Percentiles rank a stretch among this genome's conserved stretches.
Evolutionary conservation across 257 asterid species (phyloP).

Genomic region (Fraxinus pennsylvanica): DNA sequence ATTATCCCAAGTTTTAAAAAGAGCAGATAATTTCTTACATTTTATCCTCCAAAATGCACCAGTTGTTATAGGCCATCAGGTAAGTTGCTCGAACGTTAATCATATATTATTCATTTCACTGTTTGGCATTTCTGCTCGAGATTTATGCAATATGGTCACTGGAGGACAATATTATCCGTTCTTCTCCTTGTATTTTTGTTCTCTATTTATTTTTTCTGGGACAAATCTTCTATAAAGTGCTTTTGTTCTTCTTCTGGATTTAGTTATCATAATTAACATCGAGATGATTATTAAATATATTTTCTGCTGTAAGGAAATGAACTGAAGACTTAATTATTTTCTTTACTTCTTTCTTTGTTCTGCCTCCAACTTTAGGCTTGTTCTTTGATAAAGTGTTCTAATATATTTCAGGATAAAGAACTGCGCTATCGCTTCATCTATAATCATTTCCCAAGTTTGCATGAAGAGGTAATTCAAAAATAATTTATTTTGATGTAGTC

Average conservation of each 20-base stretch:
- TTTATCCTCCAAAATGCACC: constrained; percentile 93
- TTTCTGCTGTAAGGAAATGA: neutral
- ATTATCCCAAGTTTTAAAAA: constrained; percentile 62
- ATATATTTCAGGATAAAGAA: constrained; percentile 71
- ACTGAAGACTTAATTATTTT: neutral
- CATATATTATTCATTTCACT: neutral
- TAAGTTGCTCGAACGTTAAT: constrained; percentile 13
- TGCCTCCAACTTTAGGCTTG: neutral
- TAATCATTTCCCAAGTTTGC: constrained; percentile 86
- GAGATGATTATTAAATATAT: neutral
- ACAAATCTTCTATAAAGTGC: neutral
- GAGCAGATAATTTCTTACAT: constrained; percentile 90
- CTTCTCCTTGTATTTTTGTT: neutral
- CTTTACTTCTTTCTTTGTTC: neutral
- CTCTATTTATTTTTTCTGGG: neutral
- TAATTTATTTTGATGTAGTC: neutral
- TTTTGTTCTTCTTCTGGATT: neutral
- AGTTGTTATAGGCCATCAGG: constrained; percentile 94
- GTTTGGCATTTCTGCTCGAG: neutral
- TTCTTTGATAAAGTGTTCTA: neutral
- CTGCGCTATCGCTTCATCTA: constrained; percentile 85
- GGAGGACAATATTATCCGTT: neutral
- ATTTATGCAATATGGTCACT: neutral
- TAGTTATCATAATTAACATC: neutral
- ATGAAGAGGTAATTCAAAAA: constrained; percentile 59